Percentiles rank a stretch among this genome's conserved stretches.
These are phyloP conservation scores for Deakozyma indianensis DNA, from an alignment of 805 yeast genomes.

Conservation along the genomic window DNA sequence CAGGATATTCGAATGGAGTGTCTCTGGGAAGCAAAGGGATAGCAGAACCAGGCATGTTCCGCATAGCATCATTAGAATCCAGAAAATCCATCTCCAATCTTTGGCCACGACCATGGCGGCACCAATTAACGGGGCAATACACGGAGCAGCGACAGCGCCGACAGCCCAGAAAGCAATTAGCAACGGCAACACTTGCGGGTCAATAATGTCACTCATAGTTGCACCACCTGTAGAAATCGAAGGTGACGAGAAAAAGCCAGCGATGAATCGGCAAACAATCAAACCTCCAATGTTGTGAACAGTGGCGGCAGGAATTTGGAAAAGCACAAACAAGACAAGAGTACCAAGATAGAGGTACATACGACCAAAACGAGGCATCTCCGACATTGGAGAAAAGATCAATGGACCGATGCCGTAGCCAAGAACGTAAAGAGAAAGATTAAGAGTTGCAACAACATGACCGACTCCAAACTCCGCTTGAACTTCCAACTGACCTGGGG, in stretches of 20 bases:
- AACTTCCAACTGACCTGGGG: constrained; percentile 37
- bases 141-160: constrained; percentile 42
- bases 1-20: constrained; percentile 30
- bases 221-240: constrained; percentile 47
- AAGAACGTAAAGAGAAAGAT: constrained; percentile 38
- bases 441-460: constrained; percentile 32
- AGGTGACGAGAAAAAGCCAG: constrained; percentile 44
- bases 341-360: constrained; percentile 32
- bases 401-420: constrained; percentile 51
- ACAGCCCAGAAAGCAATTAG: constrained; percentile 38
- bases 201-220: constrained; percentile 34
- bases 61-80: constrained; percentile 30
- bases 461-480: constrained; percentile 30
- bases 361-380: constrained; percentile 34
- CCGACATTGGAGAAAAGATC: constrained; percentile 42
- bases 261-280: constrained; percentile 35
- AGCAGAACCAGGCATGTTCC: constrained; percentile 26
- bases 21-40: constrained; percentile 33
- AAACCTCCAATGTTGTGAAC: constrained; percentile 36
- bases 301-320: constrained; percentile 45
- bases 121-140: constrained; percentile 43
- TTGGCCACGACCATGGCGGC: constrained; percentile 32
- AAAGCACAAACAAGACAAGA: constrained; percentile 30
- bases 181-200: constrained; percentile 28
- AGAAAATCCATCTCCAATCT: constrained; percentile 40